Base-by-base conservation (phyloP, 176 grass and related monocot genomes). In the Oryza rufipogon region DNA sequence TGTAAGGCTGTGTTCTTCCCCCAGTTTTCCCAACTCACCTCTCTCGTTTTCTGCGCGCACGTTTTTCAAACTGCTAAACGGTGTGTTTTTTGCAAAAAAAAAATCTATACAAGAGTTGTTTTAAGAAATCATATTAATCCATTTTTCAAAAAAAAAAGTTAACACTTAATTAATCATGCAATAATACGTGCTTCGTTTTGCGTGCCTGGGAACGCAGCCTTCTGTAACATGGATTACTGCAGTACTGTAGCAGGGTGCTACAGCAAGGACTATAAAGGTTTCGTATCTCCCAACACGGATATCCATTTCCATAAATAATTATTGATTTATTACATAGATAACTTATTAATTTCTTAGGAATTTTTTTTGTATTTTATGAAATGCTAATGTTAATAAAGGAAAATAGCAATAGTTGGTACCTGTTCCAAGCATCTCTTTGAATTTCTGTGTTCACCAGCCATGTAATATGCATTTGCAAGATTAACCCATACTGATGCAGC, bases 351-450 rank as follows among this genome's bases (percentile, higher is more conserved):
- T 20, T 17, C 52, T 20, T 58, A 58, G 17, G 52, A 58, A 9
- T 58, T 58, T 5, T 28, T 58, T 58, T 6, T 6, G 52, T 58
- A 1, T 58, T 20, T 4, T 58, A 58, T 8, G 44, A 34, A 67
- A 74, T 41, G 39, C 48, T 60, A 68, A 81, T 73, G 73, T 38
- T 47, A 81, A 81, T 82, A 79, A 80, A 48, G 39, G 6, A 76
- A 84, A 80, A 6, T 75, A 82, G 66, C 64, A 73, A 34, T 28
- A 77, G 14, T 34, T 75, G 17, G 66, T 88, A 98, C 96, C 96
- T 98, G 93, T 86, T 98, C 96, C 85, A 98, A 87, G 87, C 96
- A 96, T 73, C 77, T 91, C 78, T 89, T 95, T 68, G 96, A 92
- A 85, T 91, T 96, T 79, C 30, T 89, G 80, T 95, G 93, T 61